Evolutionary conservation across 177 flowering plant species (phyloP).

Genomic region (Vitis hybrid): DNA sequence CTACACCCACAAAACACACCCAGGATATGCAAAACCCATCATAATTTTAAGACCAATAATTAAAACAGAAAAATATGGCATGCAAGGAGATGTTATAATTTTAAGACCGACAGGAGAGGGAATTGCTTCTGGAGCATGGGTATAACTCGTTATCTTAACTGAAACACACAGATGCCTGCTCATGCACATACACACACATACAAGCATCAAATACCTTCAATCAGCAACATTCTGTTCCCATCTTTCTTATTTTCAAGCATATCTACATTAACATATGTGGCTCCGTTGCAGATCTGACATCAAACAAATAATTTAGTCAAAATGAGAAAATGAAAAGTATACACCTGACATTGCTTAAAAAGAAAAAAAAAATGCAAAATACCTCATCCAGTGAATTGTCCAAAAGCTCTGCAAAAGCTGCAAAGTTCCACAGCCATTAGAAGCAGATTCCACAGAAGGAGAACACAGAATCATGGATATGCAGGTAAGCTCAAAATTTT

Average conservation of each 20-base stretch:
- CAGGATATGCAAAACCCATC: too few relatives aligned
- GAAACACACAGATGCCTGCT: too few relatives aligned
- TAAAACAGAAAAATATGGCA: too few relatives aligned
- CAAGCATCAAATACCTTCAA: slow-evolving; percentile 67
- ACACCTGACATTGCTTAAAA: neutral
- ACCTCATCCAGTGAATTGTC: slow-evolving; percentile 86
- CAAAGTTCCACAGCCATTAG: neutral
- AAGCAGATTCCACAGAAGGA: neutral
- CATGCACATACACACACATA: too few relatives aligned
- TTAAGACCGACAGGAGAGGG: too few relatives aligned
- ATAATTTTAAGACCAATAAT: too few relatives aligned
- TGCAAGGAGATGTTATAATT: too few relatives aligned
- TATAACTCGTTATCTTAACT: too few relatives aligned
- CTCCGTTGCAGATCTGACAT: slow-evolving; percentile 70
- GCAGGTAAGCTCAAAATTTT: neutral
- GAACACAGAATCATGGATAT: neutral
- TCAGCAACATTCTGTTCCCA: slow-evolving; percentile 67
- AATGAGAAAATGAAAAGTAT: neutral
- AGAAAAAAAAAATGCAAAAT: neutral
- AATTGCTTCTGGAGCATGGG: too few relatives aligned
- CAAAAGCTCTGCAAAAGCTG: slow-evolving; percentile 97
- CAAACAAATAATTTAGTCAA: neutral
- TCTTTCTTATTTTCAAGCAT: slow-evolving; percentile 67
- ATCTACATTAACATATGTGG: slow-evolving; percentile 73
- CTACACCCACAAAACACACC: too few relatives aligned